Conservation (phyloP, 306 rosid genomes). For the Vigna angularis region DNA sequence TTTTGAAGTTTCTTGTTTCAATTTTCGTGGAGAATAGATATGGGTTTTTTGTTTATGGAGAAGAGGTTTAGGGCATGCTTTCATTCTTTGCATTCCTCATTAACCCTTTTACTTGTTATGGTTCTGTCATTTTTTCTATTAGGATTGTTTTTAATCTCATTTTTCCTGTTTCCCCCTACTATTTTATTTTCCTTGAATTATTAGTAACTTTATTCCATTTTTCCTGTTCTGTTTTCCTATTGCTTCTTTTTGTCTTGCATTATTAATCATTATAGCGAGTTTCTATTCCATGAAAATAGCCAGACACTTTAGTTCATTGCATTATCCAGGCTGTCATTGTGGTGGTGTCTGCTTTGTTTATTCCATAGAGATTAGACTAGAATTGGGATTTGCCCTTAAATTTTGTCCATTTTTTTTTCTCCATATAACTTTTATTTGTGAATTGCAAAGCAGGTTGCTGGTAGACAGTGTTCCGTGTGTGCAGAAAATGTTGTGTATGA, state of each 20-base stretch:
- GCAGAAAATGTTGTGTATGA: conserved; percentile 21
- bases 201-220: background rate
- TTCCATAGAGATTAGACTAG: conserved; percentile 27
- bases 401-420: background rate
- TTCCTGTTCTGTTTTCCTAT: background rate
- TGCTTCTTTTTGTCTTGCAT: background rate
- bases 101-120: conserved; percentile 27
- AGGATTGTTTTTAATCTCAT: background rate
- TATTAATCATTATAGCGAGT: conserved; percentile 23
- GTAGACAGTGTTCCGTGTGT: conserved; percentile 16
- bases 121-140: conserved; percentile 7
- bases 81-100: conserved; percentile 2
- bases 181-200: conserved; percentile 6
- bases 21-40: background rate
- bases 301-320: conserved; percentile 28
- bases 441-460: conserved; percentile 37
- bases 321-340: conserved; percentile 20
- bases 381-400: conserved; percentile 22
- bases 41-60: conserved; percentile 35
- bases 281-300: background rate
- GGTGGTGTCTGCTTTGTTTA: conserved; percentile 26
- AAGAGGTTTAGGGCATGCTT: conserved; percentile 23
- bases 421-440: conserved; percentile 39
- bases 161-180: background rate
- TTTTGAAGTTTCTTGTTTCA: conserved; percentile 34